Conservation (phyloP, 2,329 filamentous ascomycete species). For the Furcasterigmium sp. region DNA sequence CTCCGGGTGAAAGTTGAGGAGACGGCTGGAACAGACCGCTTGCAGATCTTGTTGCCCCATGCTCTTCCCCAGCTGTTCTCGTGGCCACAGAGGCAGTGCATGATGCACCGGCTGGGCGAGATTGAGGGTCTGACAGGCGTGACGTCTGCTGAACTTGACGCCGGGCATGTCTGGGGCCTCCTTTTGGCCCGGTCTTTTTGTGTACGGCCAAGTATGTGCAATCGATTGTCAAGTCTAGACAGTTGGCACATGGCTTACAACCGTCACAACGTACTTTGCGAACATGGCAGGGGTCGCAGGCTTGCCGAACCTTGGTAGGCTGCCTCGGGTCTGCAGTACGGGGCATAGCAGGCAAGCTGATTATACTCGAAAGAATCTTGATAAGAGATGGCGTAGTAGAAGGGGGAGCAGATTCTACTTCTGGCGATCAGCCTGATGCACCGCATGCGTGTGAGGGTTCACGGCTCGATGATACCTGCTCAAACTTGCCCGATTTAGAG, state of each 20-base stretch:
- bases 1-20: slow-evolving; percentile 4
- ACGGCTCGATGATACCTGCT: too few relatives aligned
- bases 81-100: neutral
- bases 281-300: slow-evolving; percentile 22
- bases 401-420: too few relatives aligned
- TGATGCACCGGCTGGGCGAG: neutral
- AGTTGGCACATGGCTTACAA: slow-evolving; percentile 19
- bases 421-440: too few relatives aligned
- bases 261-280: slow-evolving; percentile 24
- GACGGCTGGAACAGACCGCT: slow-evolving; percentile 5
- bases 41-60: neutral
- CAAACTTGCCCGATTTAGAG: too few relatives aligned
- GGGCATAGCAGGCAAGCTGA: too few relatives aligned
- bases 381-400: too few relatives aligned
- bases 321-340: neutral
- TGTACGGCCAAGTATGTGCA: slow-evolving; percentile 24
- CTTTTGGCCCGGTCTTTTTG: slow-evolving; percentile 24
- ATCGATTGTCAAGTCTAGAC: slow-evolving; percentile 5
- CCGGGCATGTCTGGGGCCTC: slow-evolving; percentile 2
- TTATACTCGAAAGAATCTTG: too few relatives aligned
- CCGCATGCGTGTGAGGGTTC: too few relatives aligned
- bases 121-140: neutral
- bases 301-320: slow-evolving; percentile 17
- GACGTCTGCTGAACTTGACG: neutral
- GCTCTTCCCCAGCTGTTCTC: neutral